Conservation (phyloP, 140 eudicot genomes). For the Bidens hawaiensis region DNA sequence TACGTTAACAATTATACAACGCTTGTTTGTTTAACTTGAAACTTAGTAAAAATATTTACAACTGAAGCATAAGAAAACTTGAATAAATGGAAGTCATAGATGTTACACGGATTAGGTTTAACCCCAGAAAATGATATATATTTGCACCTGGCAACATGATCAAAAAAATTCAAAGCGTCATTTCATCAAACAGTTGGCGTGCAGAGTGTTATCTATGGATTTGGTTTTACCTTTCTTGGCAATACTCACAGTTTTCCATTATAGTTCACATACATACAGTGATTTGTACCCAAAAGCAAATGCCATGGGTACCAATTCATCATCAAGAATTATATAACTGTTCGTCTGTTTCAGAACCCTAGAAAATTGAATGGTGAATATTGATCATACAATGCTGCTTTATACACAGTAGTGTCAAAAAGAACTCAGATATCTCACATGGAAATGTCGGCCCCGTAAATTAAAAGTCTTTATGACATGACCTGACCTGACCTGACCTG, state of each 20-base stretch:
- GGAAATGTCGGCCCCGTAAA: background rate
- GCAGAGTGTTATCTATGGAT: background rate
- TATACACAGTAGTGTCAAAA: background rate
- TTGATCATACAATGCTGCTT: background rate
- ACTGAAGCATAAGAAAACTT: no score
- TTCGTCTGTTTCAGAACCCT: no score
- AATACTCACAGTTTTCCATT: background rate
- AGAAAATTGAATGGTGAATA: background rate
- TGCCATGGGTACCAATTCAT: no score
- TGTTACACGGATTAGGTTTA: constrained; percentile 10
- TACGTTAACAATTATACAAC: no score
- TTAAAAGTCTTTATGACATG: constrained; percentile 3
- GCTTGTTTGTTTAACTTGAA: background rate
- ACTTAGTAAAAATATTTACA: no score
- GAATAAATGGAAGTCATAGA: background rate
- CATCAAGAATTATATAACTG: constrained; percentile 1
- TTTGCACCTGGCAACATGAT: background rate
- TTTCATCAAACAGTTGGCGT: constrained; percentile 22
- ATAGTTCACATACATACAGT: background rate
- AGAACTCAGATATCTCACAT: constrained; percentile 12
- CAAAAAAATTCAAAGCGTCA: constrained; percentile 5
- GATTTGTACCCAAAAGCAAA: constrained; percentile 13
- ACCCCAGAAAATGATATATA: constrained; percentile 6
- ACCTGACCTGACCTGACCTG: no score
- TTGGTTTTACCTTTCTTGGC: constrained; percentile 14